Percentiles rank a stretch among this genome's conserved stretches.
Evolutionary conservation across 2,329 filamentous ascomycete species (phyloP).

Genomic region (Calycina marina): DNA sequence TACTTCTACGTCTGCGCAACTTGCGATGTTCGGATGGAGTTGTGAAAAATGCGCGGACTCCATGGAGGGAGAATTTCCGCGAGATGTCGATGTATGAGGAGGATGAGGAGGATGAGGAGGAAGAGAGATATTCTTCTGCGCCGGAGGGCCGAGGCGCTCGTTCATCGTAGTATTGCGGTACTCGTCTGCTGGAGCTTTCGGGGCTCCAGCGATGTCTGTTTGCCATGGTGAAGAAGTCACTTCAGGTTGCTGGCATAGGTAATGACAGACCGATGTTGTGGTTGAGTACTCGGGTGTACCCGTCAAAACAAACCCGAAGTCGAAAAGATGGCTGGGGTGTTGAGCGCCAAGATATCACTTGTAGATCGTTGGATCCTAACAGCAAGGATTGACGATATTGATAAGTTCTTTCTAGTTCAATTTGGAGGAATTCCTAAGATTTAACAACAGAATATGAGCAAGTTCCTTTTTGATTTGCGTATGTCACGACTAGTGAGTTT

Average conservation of each 20-base stretch:
- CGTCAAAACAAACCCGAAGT: constrained; percentile 4
- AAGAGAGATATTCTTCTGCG: constrained; percentile 5
- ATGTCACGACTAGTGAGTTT: too few relatives aligned
- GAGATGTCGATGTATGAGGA: constrained; percentile 47
- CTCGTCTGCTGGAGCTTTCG: constrained; percentile 10
- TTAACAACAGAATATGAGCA: too few relatives aligned
- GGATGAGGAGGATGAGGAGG: constrained; percentile 13
- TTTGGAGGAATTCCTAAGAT: too few relatives aligned
- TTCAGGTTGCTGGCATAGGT: too few relatives aligned
- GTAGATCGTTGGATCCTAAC: too few relatives aligned
- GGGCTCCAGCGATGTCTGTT: constrained; percentile 16
- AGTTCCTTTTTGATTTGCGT: too few relatives aligned
- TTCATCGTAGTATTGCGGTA: constrained; percentile 11
- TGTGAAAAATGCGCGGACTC: constrained; percentile 48
- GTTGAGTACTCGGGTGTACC: too few relatives aligned
- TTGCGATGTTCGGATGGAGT: constrained; percentile 37
- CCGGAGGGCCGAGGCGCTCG: constrained; percentile 10
- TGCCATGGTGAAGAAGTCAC: constrained; percentile 19
- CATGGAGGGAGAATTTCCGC: constrained; percentile 32
- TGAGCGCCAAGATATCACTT: not conserved
- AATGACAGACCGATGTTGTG: too few relatives aligned
- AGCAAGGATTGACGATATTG: too few relatives aligned
- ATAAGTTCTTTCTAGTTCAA: too few relatives aligned
- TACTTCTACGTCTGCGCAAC: constrained; percentile 31
- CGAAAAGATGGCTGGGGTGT: constrained; percentile 3